phyloP scores from a whole-genome alignment of 2,329 filamentous ascomycete species.

The Apiospora kogelbergensis region DNA sequence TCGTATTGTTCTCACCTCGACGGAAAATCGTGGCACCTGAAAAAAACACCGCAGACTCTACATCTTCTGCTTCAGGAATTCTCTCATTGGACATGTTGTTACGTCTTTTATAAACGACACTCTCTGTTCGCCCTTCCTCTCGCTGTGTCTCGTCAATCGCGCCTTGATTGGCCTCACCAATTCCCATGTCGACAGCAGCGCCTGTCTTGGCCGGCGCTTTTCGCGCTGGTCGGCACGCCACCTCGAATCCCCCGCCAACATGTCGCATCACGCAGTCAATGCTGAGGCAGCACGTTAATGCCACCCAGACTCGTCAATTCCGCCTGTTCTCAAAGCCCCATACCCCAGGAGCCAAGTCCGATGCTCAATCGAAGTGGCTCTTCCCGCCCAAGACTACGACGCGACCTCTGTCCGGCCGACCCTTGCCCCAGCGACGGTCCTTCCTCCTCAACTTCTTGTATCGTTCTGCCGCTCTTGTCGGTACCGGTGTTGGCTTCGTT shows the following conservation, averaged over 20 bases:
- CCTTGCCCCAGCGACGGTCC: constrained; percentile 49
- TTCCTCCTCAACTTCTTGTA: constrained; percentile 60
- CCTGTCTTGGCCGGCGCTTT: constrained; percentile 4
- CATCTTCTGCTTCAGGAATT: not conserved
- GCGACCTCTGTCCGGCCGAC: constrained; percentile 51
- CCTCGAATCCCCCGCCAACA: not conserved
- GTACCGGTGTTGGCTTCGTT: constrained; percentile 72
- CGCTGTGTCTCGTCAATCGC: not conserved
- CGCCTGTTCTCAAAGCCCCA: not conserved
- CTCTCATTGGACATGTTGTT: not conserved
- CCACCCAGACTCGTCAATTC: not conserved
- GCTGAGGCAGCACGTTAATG: not conserved
- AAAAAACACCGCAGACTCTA: not conserved
- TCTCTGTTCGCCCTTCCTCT: not conserved
- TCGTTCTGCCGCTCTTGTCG: constrained; percentile 69
- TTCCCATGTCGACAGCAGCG: not conserved
- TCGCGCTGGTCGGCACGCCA: constrained; percentile 5
- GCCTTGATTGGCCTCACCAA: not conserved
- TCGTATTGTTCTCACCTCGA: not conserved
- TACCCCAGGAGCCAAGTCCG: not conserved
- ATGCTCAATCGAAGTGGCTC: constrained; percentile 15
- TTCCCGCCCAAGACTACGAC: constrained; percentile 26
- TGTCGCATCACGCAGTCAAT: constrained; percentile 1
- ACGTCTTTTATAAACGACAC: not conserved
- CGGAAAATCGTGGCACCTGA: not conserved